These are phyloP conservation scores for Cornus controversa DNA, from an alignment of 148 eudicot genomes.

Conservation along the genomic window DNA sequence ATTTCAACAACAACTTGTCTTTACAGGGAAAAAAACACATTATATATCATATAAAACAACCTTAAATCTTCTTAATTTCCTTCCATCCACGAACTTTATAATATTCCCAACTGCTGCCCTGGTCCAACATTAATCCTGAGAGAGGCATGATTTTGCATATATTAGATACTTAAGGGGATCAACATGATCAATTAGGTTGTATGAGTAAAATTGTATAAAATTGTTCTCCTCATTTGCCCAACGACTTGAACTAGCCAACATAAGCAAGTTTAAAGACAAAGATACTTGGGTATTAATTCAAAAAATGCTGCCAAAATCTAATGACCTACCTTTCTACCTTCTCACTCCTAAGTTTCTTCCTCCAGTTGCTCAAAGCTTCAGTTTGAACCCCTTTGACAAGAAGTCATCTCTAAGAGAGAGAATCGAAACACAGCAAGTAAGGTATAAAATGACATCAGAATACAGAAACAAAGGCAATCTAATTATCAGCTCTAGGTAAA, in stretches of 20 bases:
- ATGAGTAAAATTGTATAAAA: too few species aligned
- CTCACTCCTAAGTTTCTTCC: neutral
- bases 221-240: neutral
- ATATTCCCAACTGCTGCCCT: neutral
- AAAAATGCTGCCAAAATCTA: too few species aligned
- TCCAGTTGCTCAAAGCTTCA: neutral
- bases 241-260: neutral
- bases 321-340: neutral
- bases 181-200: too few species aligned
- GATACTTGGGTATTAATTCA: neutral
- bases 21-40: too few species aligned
- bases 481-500: neutral
- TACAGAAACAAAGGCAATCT: neutral
- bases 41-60: too few species aligned
- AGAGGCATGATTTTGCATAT: too few species aligned
- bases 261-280: neutral
- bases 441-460: too few species aligned
- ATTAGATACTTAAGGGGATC: too few species aligned
- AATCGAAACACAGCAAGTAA: too few species aligned
- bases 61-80: neutral
- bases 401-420: neutral
- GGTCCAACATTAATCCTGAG: too few species aligned
- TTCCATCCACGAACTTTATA: neutral
- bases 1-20: too few species aligned
- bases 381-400: neutral